These are phyloP conservation scores for Ceratobasidium sp. DNA, from an alignment of 1,284 basidiomycete genomes.

Conservation along the genomic window DNA sequence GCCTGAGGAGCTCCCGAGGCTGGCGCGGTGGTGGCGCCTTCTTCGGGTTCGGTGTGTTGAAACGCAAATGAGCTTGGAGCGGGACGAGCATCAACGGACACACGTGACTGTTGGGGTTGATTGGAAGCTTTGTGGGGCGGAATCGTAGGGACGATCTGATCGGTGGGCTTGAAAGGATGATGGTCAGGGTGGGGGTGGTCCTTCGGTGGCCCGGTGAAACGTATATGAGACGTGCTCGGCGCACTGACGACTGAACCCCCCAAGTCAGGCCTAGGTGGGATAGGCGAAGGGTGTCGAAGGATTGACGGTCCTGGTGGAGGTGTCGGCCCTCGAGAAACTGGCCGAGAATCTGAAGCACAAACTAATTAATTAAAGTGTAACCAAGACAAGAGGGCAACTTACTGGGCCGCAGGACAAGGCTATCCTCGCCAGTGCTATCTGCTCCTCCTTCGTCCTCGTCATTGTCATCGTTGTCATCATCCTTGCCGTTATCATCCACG, in stretches of 20 bases:
- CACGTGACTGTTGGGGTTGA: neutral
- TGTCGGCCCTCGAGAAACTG: constrained; percentile 30
- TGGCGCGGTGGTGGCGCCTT: neutral
- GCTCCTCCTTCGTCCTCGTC: constrained; percentile 5
- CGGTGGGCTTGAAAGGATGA: constrained; percentile 30
- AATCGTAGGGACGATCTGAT: neutral
- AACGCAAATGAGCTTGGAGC: neutral
- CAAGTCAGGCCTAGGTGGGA: constrained; percentile 17
- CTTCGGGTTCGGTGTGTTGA: constrained; percentile 9
- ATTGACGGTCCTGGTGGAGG: constrained; percentile 36
- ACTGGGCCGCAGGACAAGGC: constrained; percentile 3
- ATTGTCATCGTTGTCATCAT: neutral
- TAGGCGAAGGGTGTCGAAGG: constrained; percentile 39
- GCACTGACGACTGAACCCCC: neutral
- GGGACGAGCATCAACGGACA: neutral
- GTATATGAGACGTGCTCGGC: constrained; percentile 19
- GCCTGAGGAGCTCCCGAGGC: neutral
- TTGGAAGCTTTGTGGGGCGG: neutral
- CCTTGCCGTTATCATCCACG: constrained; percentile 7
- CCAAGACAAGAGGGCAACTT: neutral
- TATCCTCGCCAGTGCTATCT: neutral
- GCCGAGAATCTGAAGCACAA: constrained; percentile 20
- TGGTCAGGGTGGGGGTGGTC: constrained; percentile 38
- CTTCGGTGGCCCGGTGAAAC: constrained; percentile 39
- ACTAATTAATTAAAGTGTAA: neutral